Base-by-base conservation (phyloP, 345 rosid species). In the Murraya paniculata region DNA sequence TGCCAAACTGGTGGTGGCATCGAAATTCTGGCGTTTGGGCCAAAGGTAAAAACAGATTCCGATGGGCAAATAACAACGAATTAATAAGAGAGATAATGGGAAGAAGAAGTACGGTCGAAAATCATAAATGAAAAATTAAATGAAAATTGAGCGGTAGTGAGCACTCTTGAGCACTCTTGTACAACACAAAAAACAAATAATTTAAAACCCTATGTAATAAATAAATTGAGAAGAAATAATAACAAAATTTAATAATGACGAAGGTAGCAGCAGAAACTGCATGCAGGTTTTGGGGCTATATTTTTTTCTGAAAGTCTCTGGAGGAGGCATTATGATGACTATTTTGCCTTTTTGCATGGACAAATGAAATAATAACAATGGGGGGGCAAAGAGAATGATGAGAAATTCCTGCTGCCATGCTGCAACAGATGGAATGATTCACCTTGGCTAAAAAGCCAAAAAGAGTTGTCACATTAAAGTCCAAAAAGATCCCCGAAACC, bases 381-480 rank as follows among this genome's bases (percentile, higher is more conserved):
- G 18, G 30, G 68, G 68, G 76, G 71, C 84, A 75, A 74, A 74
- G 73, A 68, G 84, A 81, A 83, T 83, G 84, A 81, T 83, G 86
- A 58, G 45, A n/a, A 81, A 60, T 81, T 76, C 79, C 86, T 83
- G 86, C 73, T 61, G 61, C 39, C 5, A 7, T 22, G 57, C 50
- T 21, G n/a, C 48, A 33, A 0, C 68, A 13, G 75, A 58, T 62
- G 78, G 81, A 85, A 78, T 78, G 75, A 85, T 82, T 77, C 72
- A 62, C 11, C 33, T 28, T 13, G 0, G 35, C 71, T 58, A 64
- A 18, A 25, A 50, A 35, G 75, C n/a, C 61, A 31, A 55, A 64
- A 45, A 13, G 39, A 24, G 62, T 22, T 18, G 7, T 67, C 48
- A 2, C 71, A 72, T 41, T 48, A 41, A 58, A 35, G 33, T 41